A percentile compares a stretch with the other conserved stretches of the same genome.
Evolutionary conservation across 129 eudicot species (phyloP).

Genomic region (Artemisia annua): DNA sequence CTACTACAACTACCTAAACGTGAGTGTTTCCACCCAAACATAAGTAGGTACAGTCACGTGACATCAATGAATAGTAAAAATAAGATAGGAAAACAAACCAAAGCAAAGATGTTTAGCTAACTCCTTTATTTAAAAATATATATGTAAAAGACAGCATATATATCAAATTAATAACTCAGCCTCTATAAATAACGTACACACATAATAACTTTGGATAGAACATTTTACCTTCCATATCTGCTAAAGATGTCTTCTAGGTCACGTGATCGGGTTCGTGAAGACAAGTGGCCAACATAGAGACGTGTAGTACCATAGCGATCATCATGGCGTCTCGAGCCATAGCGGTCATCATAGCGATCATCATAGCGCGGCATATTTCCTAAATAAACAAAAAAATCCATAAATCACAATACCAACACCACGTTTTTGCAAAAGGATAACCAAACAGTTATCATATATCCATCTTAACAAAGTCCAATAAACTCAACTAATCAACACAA

Average conservation of each 20-base stretch:
- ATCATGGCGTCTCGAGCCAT: slow-evolving; percentile 51
- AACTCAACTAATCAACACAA: too few relatives aligned
- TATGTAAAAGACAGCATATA: not conserved
- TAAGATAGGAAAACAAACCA: not conserved
- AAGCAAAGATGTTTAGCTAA: not conserved
- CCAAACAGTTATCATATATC: too few relatives aligned
- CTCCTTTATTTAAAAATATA: not conserved
- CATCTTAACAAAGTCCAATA: too few relatives aligned
- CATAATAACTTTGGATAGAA: not conserved
- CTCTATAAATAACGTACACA: not conserved
- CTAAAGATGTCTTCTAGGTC: slow-evolving; percentile 73
- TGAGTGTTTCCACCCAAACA: not conserved
- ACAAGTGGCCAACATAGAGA: slow-evolving; percentile 72
- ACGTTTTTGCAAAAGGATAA: too few relatives aligned
- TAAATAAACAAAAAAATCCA: too few relatives aligned
- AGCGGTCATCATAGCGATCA: slow-evolving; percentile 69
- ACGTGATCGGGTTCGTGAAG: slow-evolving; percentile 80
- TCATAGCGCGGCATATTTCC: too few relatives aligned
- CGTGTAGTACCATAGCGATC: slow-evolving; percentile 72
- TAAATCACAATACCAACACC: too few relatives aligned
- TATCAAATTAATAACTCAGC: not conserved
- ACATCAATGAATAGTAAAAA: not conserved
- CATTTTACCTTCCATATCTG: slow-evolving; percentile 40
- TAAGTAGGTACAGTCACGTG: not conserved
- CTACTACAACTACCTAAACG: not conserved